phyloP scores from a whole-genome alignment of 148 eudicot species.

The Persicaria tinctoria region DNA sequence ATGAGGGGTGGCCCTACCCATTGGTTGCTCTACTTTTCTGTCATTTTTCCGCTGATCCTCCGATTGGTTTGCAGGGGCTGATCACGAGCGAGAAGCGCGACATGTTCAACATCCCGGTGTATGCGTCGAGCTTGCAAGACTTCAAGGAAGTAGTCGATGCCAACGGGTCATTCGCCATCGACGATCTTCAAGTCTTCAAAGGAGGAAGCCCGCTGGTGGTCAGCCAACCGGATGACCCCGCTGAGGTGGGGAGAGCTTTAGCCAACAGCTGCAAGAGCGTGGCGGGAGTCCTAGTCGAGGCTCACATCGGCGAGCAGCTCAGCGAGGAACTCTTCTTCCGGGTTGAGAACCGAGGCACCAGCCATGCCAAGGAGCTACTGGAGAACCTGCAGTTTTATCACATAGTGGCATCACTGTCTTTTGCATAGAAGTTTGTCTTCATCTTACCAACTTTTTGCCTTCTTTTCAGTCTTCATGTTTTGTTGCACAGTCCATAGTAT shows the following conservation, averaged over 20 bases:
- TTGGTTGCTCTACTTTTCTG: too few species aligned
- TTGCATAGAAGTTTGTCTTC: conserved; percentile 18
- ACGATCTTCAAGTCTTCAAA: conserved; percentile 68
- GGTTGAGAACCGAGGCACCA: conserved; percentile 51
- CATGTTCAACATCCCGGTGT: conserved; percentile 86
- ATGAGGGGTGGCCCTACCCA: not conserved
- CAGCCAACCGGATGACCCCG: conserved; percentile 51
- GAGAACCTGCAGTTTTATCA: conserved; percentile 79
- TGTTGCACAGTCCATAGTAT: conserved; percentile 2
- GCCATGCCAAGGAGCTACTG: conserved; percentile 55
- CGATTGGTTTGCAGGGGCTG: conserved; percentile 35
- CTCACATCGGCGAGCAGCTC: conserved; percentile 74
- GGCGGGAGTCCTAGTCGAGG: conserved; percentile 85
- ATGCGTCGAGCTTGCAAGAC: conserved; percentile 76
- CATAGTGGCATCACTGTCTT: conserved; percentile 79
- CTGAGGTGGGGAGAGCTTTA: conserved; percentile 68
- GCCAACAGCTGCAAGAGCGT: conserved; percentile 77
- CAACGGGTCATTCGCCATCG: conserved; percentile 54
- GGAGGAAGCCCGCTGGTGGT: conserved; percentile 96
- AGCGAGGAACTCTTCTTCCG: conserved; percentile 59
- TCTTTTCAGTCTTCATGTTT: not conserved
- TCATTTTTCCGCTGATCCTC: too few species aligned
- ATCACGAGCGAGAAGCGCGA: conserved; percentile 74
- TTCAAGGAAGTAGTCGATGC: conserved; percentile 82
- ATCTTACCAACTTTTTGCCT: not conserved